Percentiles rank a stretch among this genome's conserved stretches.
phyloP scores from a whole-genome alignment of 306 rosid species.

The Malus asiatica region DNA sequence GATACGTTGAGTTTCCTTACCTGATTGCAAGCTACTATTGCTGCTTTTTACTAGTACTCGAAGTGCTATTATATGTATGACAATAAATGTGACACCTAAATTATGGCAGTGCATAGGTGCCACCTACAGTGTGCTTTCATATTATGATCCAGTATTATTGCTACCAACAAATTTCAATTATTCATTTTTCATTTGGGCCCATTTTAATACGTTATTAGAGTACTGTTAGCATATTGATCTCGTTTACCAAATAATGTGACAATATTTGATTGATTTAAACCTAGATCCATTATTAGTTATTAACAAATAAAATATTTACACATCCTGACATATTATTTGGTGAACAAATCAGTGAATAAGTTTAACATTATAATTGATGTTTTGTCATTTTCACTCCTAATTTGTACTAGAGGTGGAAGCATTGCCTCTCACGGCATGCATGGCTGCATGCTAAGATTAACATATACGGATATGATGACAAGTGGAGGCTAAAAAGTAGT shows the following conservation, averaged over 20 bases:
- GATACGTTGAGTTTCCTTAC: background rate
- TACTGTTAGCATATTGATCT: background rate
- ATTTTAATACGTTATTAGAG: background rate
- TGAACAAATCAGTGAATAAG: background rate
- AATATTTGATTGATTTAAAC: background rate
- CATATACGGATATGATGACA: background rate
- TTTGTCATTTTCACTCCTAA: background rate
- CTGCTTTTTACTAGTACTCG: background rate
- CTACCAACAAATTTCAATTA: background rate
- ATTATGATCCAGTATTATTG: background rate
- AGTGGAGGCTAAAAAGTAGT: background rate
- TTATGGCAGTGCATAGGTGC: background rate
- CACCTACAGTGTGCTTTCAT: background rate
- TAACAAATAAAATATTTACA: background rate
- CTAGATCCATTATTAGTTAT: no score
- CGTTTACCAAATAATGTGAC: no score
- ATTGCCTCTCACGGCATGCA: background rate
- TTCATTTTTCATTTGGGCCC: background rate
- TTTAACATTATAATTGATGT: background rate
- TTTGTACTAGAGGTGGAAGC: no score
- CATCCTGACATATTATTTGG: background rate
- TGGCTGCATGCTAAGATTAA: background rate
- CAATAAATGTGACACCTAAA: background rate
- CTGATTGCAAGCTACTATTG: background rate
- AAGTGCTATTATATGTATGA: background rate